These are phyloP conservation scores for Rosa lucieae DNA, from an alignment of 306 rosid species.

Conservation along the genomic window DNA sequence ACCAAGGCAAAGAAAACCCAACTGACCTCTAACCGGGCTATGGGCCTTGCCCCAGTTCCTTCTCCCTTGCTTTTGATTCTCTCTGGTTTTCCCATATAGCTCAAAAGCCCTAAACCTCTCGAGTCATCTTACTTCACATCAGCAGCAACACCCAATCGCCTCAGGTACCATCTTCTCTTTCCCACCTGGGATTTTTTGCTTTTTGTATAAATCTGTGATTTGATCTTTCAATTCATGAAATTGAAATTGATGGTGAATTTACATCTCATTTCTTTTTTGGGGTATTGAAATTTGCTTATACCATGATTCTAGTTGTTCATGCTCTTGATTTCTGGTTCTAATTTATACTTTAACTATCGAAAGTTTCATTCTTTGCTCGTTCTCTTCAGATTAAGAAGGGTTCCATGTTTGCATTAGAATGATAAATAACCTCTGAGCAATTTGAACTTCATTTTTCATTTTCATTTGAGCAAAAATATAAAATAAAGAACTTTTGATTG, in stretches of 20 bases:
- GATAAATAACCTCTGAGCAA: not conserved
- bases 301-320: not conserved
- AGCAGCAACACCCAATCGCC: not conserved
- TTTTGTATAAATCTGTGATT: not conserved
- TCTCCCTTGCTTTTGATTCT: not conserved
- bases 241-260: not conserved
- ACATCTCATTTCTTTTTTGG: not conserved
- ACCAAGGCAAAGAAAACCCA: not conserved
- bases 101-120: constrained; percentile 2
- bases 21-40: not conserved
- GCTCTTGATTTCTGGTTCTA: not conserved
- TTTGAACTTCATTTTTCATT: not conserved
- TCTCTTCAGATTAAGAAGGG: not conserved
- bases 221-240: not conserved
- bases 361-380: not conserved
- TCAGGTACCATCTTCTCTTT: not conserved
- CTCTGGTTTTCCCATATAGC: not conserved
- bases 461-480: not conserved
- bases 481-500: not conserved
- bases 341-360: not conserved
- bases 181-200: not conserved
- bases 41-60: not conserved
- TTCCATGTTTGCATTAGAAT: not conserved
- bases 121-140: not conserved
- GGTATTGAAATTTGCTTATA: not conserved